These are phyloP conservation scores for Gastrodia elata DNA, from an alignment of 106 monocot species.

Conservation along the genomic window DNA sequence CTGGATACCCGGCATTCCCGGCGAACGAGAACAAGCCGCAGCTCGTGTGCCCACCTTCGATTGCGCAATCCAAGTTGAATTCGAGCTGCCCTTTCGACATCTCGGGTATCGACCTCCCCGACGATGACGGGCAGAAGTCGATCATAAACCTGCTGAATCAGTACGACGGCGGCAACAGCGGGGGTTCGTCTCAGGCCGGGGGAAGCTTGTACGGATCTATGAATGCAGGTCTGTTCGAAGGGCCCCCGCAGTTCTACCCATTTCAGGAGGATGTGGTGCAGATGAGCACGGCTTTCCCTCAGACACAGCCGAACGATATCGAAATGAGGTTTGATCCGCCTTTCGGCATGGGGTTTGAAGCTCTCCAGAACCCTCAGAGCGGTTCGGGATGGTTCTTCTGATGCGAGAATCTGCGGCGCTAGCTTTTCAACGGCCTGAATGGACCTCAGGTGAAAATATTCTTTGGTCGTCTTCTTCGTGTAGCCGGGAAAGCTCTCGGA, in stretches of 20 bases:
- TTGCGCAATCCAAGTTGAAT: conserved; percentile 15
- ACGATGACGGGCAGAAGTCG: conserved; percentile 43
- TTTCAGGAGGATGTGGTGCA: conserved; percentile 6
- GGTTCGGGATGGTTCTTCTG: conserved; percentile 11
- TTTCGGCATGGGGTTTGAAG: conserved; percentile 1
- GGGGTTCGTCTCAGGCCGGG: not conserved
- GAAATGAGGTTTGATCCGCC: not conserved
- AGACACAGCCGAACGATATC: not conserved
- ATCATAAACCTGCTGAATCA: conserved; percentile 59
- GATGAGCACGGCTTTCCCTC: not conserved
- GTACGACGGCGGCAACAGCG: conserved; percentile 33
- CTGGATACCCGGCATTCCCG: conserved; percentile 15
- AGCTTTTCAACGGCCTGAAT: not conserved
- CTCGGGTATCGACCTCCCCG: conserved; percentile 32
- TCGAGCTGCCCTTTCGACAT: conserved; percentile 5
- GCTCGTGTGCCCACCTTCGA: conserved; percentile 24
- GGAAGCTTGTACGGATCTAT: not conserved
- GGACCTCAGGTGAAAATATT: not conserved
- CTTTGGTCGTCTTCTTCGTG: not conserved
- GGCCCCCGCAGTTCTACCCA: conserved; percentile 1
- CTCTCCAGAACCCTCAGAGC: conserved; percentile 3
- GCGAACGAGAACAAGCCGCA: conserved; percentile 45
- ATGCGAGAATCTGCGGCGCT: not conserved
- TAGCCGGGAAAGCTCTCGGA: not conserved
- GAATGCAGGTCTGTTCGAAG: not conserved